These are phyloP conservation scores for Botryococcus braunii DNA, from an alignment of 163 green algal species.

Conservation along the genomic window DNA sequence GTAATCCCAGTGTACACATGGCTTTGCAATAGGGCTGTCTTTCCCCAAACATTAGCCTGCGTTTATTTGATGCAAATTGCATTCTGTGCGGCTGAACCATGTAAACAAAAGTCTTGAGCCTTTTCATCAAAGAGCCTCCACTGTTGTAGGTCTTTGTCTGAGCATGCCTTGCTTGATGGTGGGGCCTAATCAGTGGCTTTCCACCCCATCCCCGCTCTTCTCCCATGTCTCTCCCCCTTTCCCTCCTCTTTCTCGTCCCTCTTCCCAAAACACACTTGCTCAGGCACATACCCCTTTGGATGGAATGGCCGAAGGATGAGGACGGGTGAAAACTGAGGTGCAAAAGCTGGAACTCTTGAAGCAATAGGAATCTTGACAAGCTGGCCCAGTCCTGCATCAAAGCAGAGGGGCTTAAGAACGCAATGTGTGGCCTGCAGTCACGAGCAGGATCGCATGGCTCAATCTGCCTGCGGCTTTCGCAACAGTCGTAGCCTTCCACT, in stretches of 20 bases:
- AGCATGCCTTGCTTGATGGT: no score
- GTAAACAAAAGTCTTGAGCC: no score
- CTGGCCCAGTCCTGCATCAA: background rate
- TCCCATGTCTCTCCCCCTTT: no score
- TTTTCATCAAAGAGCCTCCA: no score
- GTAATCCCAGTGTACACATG: no score
- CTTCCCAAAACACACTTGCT: background rate
- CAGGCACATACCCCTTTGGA: background rate
- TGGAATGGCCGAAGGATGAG: background rate
- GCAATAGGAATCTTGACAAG: background rate
- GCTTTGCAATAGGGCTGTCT: no score
- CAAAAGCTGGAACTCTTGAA: background rate
- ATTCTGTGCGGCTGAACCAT: no score
- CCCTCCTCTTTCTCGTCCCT: background rate
- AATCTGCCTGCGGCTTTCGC: slow-evolving; percentile 24
- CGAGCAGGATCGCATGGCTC: slow-evolving; percentile 18
- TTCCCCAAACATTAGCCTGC: no score
- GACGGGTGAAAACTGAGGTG: background rate
- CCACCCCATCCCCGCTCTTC: no score
- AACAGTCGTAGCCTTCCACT: slow-evolving; percentile 8
- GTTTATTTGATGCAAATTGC: no score
- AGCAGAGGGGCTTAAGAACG: background rate
- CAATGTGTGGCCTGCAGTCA: slow-evolving; percentile 14
- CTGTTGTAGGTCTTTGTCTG: no score
- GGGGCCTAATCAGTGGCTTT: no score